Conservation (phyloP, 2,329 filamentous ascomycete species). For the Corynespora cassiicola region DNA sequence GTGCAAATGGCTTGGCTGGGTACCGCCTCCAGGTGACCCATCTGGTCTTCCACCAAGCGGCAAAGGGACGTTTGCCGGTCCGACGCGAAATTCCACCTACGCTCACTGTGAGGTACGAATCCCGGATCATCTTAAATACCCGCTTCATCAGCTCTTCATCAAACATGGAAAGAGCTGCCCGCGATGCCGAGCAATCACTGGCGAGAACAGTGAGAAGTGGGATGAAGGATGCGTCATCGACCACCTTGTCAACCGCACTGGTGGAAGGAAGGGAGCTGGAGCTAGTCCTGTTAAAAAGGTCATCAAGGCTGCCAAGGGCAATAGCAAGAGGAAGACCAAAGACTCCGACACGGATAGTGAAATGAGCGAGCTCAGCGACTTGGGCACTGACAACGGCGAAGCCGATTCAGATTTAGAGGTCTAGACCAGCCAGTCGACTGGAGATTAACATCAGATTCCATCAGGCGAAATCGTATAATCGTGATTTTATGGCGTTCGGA, state of each 20-base stretch:
- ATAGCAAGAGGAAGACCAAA: constrained; percentile 15
- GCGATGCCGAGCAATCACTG: constrained; percentile 66
- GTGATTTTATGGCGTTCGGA: background rate
- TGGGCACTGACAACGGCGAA: constrained; percentile 33
- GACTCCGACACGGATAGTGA: constrained; percentile 32
- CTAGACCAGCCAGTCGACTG: background rate
- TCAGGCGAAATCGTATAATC: too few species aligned
- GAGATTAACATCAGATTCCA: background rate
- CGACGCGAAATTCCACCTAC: constrained; percentile 61
- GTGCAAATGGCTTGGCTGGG: constrained; percentile 67
- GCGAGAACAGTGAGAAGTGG: constrained; percentile 67
- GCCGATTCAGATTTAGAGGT: constrained; percentile 3
- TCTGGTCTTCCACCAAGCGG: constrained; percentile 35
- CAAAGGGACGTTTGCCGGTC: constrained; percentile 52
- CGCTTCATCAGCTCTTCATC: constrained; percentile 67
- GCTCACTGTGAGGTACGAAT: constrained; percentile 66
- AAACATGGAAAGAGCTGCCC: constrained; percentile 68
- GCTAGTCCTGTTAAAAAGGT: constrained; percentile 21
- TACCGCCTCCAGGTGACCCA: constrained; percentile 54
- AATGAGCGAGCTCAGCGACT: constrained; percentile 34
- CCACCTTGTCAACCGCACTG: constrained; percentile 65
- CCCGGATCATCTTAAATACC: constrained; percentile 68
- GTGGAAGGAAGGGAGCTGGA: constrained; percentile 55
- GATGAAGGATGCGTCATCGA: constrained; percentile 69
- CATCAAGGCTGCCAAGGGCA: constrained; percentile 12